These are phyloP conservation scores for Globisporangium rhizosaccharum DNA, from an alignment of 352 stramenopile species.

Conservation along the genomic window DNA sequence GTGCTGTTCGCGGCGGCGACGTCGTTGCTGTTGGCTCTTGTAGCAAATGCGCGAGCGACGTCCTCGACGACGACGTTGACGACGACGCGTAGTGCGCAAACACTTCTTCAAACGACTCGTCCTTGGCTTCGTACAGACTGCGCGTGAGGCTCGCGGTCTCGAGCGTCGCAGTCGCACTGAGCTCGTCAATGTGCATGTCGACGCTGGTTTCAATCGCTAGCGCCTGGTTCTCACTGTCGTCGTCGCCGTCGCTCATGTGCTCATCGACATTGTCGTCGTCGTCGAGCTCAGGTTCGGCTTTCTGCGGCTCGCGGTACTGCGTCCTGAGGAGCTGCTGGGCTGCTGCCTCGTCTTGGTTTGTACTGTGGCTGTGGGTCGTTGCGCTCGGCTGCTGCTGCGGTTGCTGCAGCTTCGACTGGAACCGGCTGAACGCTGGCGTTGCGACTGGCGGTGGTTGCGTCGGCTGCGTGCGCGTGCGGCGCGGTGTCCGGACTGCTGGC, in stretches of 20 bases:
- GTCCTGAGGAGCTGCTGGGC: background rate
- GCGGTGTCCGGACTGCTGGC: background rate
- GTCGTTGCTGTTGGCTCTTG: constrained; percentile 16
- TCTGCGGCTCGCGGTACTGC: constrained; percentile 18
- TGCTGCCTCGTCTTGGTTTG: too few relatives aligned
- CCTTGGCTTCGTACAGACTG: constrained; percentile 33
- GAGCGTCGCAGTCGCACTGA: constrained; percentile 10
- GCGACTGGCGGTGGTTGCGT: background rate
- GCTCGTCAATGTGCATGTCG: constrained; percentile 17
- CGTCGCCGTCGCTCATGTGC: constrained; percentile 38
- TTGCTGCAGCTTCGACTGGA: background rate
- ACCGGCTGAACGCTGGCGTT: background rate
- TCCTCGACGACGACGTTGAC: constrained; percentile 34
- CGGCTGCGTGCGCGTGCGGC: background rate
- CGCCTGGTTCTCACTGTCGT: constrained; percentile 15
- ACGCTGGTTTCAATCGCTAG: constrained; percentile 40
- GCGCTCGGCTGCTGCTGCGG: background rate
- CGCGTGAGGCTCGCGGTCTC: constrained; percentile 22
- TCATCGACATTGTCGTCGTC: constrained; percentile 18
- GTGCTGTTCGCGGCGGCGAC: too few relatives aligned
- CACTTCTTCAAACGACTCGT: constrained; percentile 53
- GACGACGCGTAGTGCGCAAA: constrained; percentile 53
- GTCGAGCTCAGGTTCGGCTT: constrained; percentile 14
- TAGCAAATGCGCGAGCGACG: constrained; percentile 29
- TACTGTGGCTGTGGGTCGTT: constrained; percentile 3